Conservation (phyloP, 1,139 yeast species). For the Yamadazyma dendronema region DNA sequence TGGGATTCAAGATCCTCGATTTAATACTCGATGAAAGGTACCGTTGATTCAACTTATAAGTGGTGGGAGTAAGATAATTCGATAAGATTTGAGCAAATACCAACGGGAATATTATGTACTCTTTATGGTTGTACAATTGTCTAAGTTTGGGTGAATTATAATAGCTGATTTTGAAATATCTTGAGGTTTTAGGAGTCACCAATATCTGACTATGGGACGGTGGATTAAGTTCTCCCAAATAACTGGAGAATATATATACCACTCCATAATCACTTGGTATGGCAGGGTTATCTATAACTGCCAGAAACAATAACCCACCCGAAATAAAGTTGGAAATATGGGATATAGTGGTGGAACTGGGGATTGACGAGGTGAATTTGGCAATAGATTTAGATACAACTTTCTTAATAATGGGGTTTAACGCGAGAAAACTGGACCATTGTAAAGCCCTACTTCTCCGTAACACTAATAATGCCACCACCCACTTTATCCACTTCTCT, state of each 20-base stretch:
- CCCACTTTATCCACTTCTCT: conserved; percentile 33
- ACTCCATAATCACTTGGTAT: conserved; percentile 42
- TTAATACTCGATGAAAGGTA: conserved; percentile 37
- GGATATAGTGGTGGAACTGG: conserved; percentile 4
- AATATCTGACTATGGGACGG: conserved; percentile 32
- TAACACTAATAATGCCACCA: conserved; percentile 22
- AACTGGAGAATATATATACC: conserved; percentile 35
- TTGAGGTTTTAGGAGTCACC: conserved; percentile 28
- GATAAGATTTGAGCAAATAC: conserved; percentile 43
- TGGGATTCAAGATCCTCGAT: conserved; percentile 35
- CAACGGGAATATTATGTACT: conserved; percentile 33
- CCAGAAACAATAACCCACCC: conserved; percentile 29
- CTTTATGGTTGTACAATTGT: conserved; percentile 31
- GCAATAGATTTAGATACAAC: neutral
- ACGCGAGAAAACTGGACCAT: conserved; percentile 34
- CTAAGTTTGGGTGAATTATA: conserved; percentile 21
- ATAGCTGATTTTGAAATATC: conserved; percentile 25
- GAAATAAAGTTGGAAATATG: conserved; percentile 28
- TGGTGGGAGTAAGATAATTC: conserved; percentile 44
- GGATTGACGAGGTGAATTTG: neutral
- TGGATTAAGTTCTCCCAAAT: conserved; percentile 34
- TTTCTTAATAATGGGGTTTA: conserved; percentile 30
- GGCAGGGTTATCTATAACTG: conserved; percentile 24
- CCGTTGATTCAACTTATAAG: conserved; percentile 34
- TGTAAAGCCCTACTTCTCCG: conserved; percentile 26